phyloP scores from a whole-genome alignment of 768 basidiomycete species.

The Boletus rubroflammeus region DNA sequence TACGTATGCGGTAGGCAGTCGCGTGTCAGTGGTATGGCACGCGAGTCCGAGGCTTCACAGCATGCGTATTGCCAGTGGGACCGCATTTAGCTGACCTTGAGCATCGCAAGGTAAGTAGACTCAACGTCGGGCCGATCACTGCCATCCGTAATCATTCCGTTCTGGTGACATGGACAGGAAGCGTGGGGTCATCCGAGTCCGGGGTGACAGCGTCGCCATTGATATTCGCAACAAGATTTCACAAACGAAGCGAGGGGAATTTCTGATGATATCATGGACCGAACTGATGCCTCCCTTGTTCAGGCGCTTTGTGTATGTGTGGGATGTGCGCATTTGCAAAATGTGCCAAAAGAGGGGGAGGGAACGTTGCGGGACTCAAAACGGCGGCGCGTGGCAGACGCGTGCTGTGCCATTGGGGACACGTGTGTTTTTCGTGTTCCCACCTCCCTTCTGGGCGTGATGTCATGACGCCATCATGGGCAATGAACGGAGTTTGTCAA shows the following conservation, averaged over 20 bases:
- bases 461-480: slow-evolving; percentile 18
- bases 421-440: slow-evolving; percentile 16
- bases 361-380: slow-evolving; percentile 9
- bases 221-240: neutral
- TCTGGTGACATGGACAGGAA: slow-evolving; percentile 9
- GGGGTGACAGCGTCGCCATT: neutral
- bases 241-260: neutral
- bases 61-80: slow-evolving; percentile 2
- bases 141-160: neutral
- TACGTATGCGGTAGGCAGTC: neutral
- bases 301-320: slow-evolving; percentile 4
- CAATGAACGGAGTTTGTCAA: neutral
- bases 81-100: neutral
- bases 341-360: neutral
- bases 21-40: slow-evolving; percentile 1
- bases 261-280: slow-evolving; percentile 4
- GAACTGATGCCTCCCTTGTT: neutral
- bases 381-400: slow-evolving; percentile 18
- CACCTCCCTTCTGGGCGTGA: slow-evolving; percentile 5
- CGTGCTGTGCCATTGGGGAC: slow-evolving; percentile 30
- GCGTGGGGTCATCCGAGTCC: slow-evolving; percentile 1
- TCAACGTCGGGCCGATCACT: neutral
- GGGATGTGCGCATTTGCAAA: neutral
- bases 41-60: slow-evolving; percentile 14
- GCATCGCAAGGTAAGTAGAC: neutral